phyloP scores from a whole-genome alignment of 2,329 filamentous ascomycete species.

The Fusarium sublunatum region DNA sequence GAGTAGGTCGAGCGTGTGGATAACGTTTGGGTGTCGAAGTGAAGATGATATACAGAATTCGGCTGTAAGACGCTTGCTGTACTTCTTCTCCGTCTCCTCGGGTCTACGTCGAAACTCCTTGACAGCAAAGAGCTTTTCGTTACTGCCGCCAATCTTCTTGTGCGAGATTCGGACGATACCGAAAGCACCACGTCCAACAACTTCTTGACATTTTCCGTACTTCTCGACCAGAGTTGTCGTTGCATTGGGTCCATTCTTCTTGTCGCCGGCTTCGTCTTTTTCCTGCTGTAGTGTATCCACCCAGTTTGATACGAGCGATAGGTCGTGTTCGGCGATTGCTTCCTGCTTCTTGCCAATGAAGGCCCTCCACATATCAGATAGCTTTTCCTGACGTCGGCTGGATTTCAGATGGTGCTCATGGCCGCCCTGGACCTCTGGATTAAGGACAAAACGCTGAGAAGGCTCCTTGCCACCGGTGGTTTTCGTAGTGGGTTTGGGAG shows the following conservation, averaged over 20 bases:
- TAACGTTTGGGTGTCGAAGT: conserved; percentile 95
- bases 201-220: conserved; percentile 98
- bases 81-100: conserved; percentile 95
- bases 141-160: conserved; percentile 85
- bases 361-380: conserved; percentile 89
- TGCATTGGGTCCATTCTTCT: conserved; percentile 79
- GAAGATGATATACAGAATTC: conserved; percentile 99
- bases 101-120: conserved; percentile 97
- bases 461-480: conserved; percentile 50
- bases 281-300: conserved; percentile 92
- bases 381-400: conserved; percentile 91
- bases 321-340: conserved; percentile 77
- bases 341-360: conserved; percentile 88
- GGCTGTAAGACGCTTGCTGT: conserved; percentile 95
- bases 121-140: conserved; percentile 94
- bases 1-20: conserved; percentile 94
- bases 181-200: conserved; percentile 95
- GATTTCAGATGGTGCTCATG: conserved; percentile 92
- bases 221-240: conserved; percentile 86
- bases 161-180: conserved; percentile 97
- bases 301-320: conserved; percentile 95
- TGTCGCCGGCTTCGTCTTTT: conserved; percentile 85
- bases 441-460: conserved; percentile 63
- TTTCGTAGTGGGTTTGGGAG: conserved; percentile 48
- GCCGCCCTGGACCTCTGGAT: conserved; percentile 68